phyloP scores from a whole-genome alignment of 2,329 filamentous ascomycete species.

The Clarireedia homoeocarpa region DNA sequence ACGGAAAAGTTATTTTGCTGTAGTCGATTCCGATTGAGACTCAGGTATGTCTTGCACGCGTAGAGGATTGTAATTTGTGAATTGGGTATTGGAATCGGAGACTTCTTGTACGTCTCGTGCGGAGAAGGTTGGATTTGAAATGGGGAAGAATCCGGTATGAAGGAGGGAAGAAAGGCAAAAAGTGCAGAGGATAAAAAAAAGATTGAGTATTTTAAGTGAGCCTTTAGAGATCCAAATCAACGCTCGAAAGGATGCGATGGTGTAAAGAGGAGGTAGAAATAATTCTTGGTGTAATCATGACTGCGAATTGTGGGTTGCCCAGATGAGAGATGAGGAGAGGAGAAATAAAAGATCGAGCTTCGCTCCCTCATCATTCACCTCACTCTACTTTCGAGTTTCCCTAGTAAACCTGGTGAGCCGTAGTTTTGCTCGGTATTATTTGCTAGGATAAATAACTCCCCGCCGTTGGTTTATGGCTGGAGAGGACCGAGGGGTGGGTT shows the following conservation, averaged over 20 bases:
- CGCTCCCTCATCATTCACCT: neutral
- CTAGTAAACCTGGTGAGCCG: too few relatives aligned
- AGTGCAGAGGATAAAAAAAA: neutral
- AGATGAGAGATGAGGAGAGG: neutral
- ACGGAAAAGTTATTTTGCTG: neutral
- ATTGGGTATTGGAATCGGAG: conserved; percentile 12
- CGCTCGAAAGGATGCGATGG: conserved; percentile 1
- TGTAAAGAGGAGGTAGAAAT: neutral
- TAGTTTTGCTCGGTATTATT: too few relatives aligned
- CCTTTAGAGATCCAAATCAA: conserved; percentile 1
- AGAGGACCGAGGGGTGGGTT: too few relatives aligned
- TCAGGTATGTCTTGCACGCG: conserved; percentile 1
- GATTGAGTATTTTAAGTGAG: conserved; percentile 3
- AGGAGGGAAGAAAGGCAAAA: conserved; percentile 11
- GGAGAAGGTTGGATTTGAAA: conserved; percentile 4
- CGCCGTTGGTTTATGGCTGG: too few relatives aligned
- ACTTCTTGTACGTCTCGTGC: conserved; percentile 10
- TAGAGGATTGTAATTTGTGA: conserved; percentile 1
- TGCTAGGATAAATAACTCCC: too few relatives aligned
- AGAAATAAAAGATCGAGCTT: neutral
- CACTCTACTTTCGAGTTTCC: too few relatives aligned
- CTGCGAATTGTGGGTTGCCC: neutral
- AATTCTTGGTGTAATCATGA: conserved; percentile 10
- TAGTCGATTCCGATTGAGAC: neutral
- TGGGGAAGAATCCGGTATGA: conserved; percentile 5